phyloP scores from a whole-genome alignment of 2,329 filamentous ascomycete species.

The Fusarium circinatum region DNA sequence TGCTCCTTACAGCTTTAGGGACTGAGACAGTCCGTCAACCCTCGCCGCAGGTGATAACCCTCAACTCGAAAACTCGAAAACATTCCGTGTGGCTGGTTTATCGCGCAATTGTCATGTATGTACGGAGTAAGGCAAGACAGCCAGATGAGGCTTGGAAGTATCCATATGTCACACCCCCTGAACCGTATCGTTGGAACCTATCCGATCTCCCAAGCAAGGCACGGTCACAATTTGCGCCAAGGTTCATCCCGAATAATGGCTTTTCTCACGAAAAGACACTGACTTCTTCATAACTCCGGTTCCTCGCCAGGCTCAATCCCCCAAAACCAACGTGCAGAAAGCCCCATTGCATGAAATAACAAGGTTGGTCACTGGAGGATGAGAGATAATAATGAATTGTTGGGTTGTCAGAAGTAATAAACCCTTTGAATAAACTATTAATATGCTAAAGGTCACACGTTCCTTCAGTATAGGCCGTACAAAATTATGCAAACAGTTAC shows the following conservation, averaged over 20 bases:
- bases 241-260: conserved; percentile 11
- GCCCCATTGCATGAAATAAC: neutral
- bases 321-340: conserved; percentile 7
- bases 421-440: neutral
- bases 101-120: neutral
- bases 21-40: conserved; percentile 11
- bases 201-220: conserved; percentile 14
- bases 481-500: neutral
- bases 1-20: conserved; percentile 13
- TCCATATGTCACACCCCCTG: neutral
- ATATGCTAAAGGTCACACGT: neutral
- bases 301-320: neutral
- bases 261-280: neutral
- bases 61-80: neutral
- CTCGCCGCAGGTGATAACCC: conserved; percentile 9
- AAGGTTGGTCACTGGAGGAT: neutral
- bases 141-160: conserved; percentile 21
- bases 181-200: neutral
- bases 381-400: neutral
- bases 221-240: neutral
- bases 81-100: conserved; percentile 7
- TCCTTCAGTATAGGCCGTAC: neutral
- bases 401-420: neutral
- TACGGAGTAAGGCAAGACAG: neutral
- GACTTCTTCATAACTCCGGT: neutral